These are phyloP conservation scores for Cutaneotrichosporon sp. DNA, from an alignment of 1,284 basidiomycete genomes.

Conservation along the genomic window DNA sequence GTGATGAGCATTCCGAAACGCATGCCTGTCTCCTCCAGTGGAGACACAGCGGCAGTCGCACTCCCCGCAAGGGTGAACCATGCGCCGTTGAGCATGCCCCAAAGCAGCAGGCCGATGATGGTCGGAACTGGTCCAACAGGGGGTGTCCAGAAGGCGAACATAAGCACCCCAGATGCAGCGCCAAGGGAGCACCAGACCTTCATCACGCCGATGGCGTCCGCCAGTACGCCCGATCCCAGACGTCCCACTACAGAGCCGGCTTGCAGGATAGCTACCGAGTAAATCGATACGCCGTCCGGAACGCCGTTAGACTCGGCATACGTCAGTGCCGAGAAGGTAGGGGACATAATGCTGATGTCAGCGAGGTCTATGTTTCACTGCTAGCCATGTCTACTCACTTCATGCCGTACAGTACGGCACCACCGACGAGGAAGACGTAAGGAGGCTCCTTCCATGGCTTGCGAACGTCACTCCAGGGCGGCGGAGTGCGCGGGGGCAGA, in stretches of 20 bases:
- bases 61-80: conserved; percentile 43
- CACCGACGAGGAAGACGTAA: conserved; percentile 29
- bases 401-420: conserved; percentile 21
- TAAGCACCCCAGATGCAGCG: conserved; percentile 11
- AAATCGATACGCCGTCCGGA: conserved; percentile 9
- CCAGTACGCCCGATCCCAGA: conserved; percentile 19
- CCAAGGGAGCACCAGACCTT: conserved; percentile 18
- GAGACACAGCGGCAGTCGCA: conserved; percentile 11
- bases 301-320: conserved; percentile 10
- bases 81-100: conserved; percentile 35
- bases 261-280: conserved; percentile 24
- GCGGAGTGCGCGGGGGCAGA: conserved; percentile 20
- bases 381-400: conserved; percentile 10
- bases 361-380: no score
- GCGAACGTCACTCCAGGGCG: conserved; percentile 14
- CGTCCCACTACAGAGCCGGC: conserved; percentile 29
- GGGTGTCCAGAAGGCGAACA: conserved; percentile 25
- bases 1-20: conserved; percentile 45
- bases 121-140: not conserved
- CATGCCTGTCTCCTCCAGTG: conserved; percentile 29
- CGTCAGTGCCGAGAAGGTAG: conserved; percentile 15
- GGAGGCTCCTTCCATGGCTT: conserved; percentile 29
- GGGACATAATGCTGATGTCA: conserved; percentile 13
- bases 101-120: conserved; percentile 41
- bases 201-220: conserved; percentile 24